phyloP scores from a whole-genome alignment of 441 rosid species.

The Adansonia madagascariensis region DNA sequence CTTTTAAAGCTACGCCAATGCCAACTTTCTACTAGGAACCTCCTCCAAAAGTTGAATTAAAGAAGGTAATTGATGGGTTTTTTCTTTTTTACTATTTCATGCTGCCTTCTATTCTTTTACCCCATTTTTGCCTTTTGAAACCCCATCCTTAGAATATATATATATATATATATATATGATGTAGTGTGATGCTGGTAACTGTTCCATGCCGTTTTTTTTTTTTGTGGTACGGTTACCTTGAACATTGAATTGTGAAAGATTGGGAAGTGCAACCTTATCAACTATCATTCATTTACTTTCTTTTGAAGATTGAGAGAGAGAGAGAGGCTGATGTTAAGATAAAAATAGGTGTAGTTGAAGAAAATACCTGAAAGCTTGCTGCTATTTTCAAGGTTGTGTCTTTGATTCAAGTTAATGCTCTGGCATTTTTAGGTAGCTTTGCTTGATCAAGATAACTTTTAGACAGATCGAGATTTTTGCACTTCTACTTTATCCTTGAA shows the following conservation, averaged over 20 bases:
- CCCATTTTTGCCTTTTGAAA: neutral
- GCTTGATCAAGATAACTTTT: neutral
- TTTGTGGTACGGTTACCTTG: neutral
- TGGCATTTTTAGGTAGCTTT: neutral
- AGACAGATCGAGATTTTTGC: neutral
- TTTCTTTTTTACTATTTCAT: neutral
- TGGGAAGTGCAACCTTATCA: neutral
- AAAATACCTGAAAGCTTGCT: neutral
- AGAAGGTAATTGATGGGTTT: constrained; percentile 53
- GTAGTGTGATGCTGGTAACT: neutral
- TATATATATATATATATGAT: neutral
- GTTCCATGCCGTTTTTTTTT: too few relatives aligned
- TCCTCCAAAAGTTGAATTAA: constrained; percentile 68
- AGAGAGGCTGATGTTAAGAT: neutral
- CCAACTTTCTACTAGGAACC: constrained; percentile 74
- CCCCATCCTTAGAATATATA: neutral
- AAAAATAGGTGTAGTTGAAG: neutral
- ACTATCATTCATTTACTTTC: neutral
- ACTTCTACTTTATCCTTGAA: neutral
- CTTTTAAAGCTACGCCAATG: constrained; percentile 73
- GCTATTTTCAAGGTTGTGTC: neutral
- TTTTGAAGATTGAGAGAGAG: neutral
- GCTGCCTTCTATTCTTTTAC: neutral
- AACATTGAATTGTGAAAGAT: neutral
- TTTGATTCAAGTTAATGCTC: neutral